Evolutionary conservation across 805 yeast genomes (phyloP), one percentile per base, ranked within the genome.

Genomic region (Lachancea kluyveri): DNA sequence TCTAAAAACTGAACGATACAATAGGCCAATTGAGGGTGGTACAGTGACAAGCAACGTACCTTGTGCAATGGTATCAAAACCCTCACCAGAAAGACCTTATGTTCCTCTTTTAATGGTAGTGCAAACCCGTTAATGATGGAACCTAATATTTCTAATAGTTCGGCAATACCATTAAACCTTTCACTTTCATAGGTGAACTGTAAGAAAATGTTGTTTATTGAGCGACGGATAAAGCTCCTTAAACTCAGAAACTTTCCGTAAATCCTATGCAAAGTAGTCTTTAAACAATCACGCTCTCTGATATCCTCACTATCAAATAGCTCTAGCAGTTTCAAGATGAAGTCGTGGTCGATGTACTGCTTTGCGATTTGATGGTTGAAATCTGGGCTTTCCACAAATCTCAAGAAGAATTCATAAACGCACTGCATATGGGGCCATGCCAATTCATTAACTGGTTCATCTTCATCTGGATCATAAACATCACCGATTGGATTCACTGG

Each of bases 341-440:
- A 92, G 32, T 76, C 78, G 54, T 88, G 96, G 61, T 92, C 97
- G 44, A 92, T 87, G 55, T 77, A 88, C 50, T 84, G 92, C 59
- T 88, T 88, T 18, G 98, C 98, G 28, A 82, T 67, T 33, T 86
- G 86, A 54, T 88, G 95, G 53, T 85, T 84, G 59, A 92, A 90
- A 60, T 88, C 96, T 2, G 95, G 94, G 42, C 90, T 78, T 62
- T 92, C 97, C 33, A 92, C 79, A 60, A 92, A 90, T 50, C 95
- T 68, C 39, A 92, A 65, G 55, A 92, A 90, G 50, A 92, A 86
- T 59, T 92, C 97, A 63, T 92, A 92, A 19, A 88, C 94, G 25
- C 87, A 73, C 60, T 86, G 94, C 97, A 92, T 92, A 57, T 92
- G 98, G 8, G 97, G 95, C 98, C 98, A 92, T 7, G 96, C 88